Percentiles rank a stretch among this genome's conserved stretches.
Evolutionary conservation across 352 stramenopile species (phyloP).

Genomic region (Globisporangium polare): DNA sequence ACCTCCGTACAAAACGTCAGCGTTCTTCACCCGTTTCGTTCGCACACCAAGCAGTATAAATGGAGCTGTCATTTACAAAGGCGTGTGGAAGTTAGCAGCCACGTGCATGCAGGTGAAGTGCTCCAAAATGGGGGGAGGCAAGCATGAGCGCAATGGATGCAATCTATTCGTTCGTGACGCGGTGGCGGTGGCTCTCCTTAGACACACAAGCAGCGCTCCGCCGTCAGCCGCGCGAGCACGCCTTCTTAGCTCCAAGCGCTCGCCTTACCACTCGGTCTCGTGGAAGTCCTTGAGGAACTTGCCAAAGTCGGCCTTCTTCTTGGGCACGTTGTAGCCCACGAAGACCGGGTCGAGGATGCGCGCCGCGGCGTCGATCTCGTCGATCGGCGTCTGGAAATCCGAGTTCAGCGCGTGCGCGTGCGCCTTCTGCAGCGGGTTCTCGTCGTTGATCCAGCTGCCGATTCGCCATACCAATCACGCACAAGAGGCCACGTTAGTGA

Average conservation of each 20-base stretch:
- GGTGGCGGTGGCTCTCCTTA: not conserved
- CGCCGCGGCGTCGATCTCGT: slow-evolving; percentile 95
- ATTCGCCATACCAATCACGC: slow-evolving; percentile 8
- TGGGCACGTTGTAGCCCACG: slow-evolving; percentile 60
- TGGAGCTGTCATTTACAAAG: not conserved
- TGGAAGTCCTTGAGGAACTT: slow-evolving; percentile 90
- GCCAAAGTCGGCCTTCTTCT: slow-evolving; percentile 55
- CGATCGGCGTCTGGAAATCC: slow-evolving; percentile 97
- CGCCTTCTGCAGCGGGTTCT: slow-evolving; percentile 94
- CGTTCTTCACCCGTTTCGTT: not conserved
- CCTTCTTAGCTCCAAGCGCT: not conserved
- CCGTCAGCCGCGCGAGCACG: not conserved
- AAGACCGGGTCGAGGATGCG: slow-evolving; percentile 96
- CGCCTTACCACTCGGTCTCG: slow-evolving; percentile 85
- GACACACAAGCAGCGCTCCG: not conserved
- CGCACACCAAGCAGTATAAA: not conserved
- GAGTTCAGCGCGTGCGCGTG: slow-evolving; percentile 89
- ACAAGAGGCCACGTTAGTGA: slow-evolving; percentile 3
- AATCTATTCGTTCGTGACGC: not conserved
- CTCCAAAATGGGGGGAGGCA: not conserved
- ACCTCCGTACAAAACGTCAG: too few species aligned
- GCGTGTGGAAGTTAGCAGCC: not conserved
- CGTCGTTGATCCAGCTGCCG: slow-evolving; percentile 96
- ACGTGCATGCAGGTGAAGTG: slow-evolving; percentile 2
- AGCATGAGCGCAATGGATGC: not conserved